Evolutionary conservation across 345 rosid genomes (phyloP).

Genomic region (Laguncularia racemosa): DNA sequence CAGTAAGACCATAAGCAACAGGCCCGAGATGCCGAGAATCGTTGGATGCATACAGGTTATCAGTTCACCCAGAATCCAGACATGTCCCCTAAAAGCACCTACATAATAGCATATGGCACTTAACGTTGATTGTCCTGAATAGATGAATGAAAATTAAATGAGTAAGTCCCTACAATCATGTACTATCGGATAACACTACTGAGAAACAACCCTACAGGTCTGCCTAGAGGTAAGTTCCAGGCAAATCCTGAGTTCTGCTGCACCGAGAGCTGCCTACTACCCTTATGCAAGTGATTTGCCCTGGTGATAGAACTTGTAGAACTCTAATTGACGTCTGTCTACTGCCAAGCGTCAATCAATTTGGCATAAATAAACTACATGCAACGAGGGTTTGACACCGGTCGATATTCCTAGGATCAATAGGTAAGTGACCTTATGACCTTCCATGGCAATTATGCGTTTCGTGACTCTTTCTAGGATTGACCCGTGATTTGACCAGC

Average conservation of each 20-base stretch:
- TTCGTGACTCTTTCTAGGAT: constrained; percentile 62
- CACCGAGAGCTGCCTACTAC: no score
- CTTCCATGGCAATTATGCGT: constrained; percentile 63
- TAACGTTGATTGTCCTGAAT: not conserved
- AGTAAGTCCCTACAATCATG: not conserved
- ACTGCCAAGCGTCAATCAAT: not conserved
- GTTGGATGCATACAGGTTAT: constrained; percentile 60
- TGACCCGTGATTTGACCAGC: constrained; percentile 59
- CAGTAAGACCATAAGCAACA: constrained; percentile 65
- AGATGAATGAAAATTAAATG: not conserved
- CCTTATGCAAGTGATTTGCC: no score
- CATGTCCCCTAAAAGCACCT: constrained; percentile 87
- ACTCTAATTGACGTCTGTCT: no score
- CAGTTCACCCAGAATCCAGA: constrained; percentile 94
- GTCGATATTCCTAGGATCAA: constrained; percentile 28
- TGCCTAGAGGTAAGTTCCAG: no score
- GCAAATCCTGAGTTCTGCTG: no score
- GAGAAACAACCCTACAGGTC: no score
- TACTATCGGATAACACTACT: not conserved
- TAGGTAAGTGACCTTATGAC: constrained; percentile 52
- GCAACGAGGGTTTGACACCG: constrained; percentile 27
- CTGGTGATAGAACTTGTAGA: no score
- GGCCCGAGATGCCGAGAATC: constrained; percentile 80
- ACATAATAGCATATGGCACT: not conserved
- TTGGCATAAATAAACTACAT: not conserved